These are phyloP conservation scores for Colletotrichum scovillei DNA, from an alignment of 2,329 filamentous ascomycete species.

Conservation along the genomic window DNA sequence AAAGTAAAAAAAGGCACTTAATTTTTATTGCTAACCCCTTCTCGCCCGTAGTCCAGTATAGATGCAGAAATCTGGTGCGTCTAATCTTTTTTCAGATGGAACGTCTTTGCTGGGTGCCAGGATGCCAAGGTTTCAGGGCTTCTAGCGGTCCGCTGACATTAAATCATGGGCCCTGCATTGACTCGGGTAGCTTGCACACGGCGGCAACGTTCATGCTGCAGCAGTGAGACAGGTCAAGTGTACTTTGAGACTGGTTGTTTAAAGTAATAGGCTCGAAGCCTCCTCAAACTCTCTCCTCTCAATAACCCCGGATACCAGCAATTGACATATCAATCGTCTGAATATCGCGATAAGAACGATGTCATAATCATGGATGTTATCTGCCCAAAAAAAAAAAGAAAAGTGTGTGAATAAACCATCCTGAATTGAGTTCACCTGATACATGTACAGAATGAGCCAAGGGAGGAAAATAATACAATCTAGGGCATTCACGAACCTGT, in stretches of 20 bases:
- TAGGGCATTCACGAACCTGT: background rate
- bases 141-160: conserved; percentile 14
- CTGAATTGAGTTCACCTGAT: background rate
- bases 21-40: background rate
- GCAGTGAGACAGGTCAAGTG: background rate
- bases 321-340: conserved; percentile 12
- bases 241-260: conserved; percentile 1
- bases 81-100: conserved; percentile 24
- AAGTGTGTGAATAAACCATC: background rate
- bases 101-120: conserved; percentile 24
- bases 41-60: background rate
- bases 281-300: conserved; percentile 2
- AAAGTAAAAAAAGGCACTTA: background rate
- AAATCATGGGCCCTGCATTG: conserved; percentile 8
- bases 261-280: conserved; percentile 1
- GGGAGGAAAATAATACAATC: conserved; percentile 3
- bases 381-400: background rate
- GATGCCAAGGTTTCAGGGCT: background rate
- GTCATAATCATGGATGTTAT: conserved; percentile 18
- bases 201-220: background rate
- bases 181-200: conserved; percentile 18
- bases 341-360: conserved; percentile 10
- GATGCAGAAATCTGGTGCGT: conserved; percentile 3
- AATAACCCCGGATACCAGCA: background rate
- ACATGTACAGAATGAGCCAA: background rate